Evolutionary conservation across 2,329 filamentous ascomycete genomes (phyloP).

Genomic region (Xylariaceae sp.): DNA sequence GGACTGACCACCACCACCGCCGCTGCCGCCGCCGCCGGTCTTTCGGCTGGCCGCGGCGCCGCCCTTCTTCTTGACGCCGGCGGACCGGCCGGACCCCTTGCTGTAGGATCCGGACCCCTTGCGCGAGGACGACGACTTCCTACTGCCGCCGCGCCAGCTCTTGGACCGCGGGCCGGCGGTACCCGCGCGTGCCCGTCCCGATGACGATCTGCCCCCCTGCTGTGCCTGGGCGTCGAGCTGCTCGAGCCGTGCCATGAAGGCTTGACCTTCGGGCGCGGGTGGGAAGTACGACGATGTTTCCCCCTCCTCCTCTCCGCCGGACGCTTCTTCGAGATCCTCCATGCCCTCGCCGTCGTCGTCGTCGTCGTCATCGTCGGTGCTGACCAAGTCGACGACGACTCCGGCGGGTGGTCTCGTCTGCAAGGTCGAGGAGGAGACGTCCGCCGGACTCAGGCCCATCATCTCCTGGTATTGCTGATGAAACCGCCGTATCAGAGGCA

Average conservation of each 20-base stretch:
- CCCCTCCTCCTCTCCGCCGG: constrained; percentile 21
- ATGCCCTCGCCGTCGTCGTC: constrained; percentile 12
- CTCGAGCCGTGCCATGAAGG: constrained; percentile 24
- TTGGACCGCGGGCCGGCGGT: constrained; percentile 15
- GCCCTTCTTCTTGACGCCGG: constrained; percentile 9
- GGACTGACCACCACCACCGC: constrained; percentile 8
- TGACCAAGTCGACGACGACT: constrained; percentile 48
- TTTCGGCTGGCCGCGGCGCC: constrained; percentile 15
- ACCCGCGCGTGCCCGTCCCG: constrained; percentile 14
- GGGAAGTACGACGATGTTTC: constrained; percentile 43
- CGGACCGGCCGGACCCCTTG: constrained; percentile 5
- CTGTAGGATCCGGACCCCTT: neutral
- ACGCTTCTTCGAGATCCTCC: constrained; percentile 12
- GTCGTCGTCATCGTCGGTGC: constrained; percentile 26
- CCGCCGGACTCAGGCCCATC: constrained; percentile 27
- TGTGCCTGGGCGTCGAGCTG: constrained; percentile 10
- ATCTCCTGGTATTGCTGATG: constrained; percentile 42
- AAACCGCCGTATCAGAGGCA: constrained; percentile 48
- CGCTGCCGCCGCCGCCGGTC: constrained; percentile 7
- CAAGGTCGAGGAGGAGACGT: constrained; percentile 4
- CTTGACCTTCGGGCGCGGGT: constrained; percentile 14
- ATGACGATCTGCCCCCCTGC: too few species aligned
- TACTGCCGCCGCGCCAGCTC: constrained; percentile 16
- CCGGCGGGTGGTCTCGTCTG: constrained; percentile 17
- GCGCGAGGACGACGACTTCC: constrained; percentile 6